Percentiles rank a stretch among this genome's conserved stretches.
These are phyloP conservation scores for Prunella vulgaris DNA, from an alignment of 257 asterid genomes.

Conservation along the genomic window DNA sequence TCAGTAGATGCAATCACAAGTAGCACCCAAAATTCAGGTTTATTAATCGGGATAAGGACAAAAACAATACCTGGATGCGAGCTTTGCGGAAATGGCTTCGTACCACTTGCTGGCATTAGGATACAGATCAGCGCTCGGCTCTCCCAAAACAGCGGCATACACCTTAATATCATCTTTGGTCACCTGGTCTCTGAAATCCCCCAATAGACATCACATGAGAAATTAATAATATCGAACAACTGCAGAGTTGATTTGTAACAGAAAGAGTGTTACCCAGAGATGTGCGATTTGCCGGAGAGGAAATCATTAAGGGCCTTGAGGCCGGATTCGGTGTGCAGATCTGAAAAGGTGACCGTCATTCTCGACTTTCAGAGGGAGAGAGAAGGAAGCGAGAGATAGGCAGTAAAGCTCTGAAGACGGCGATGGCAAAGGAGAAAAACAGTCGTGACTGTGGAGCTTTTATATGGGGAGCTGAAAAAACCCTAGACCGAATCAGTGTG, in stretches of 20 bases:
- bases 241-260: not conserved
- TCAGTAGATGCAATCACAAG: not conserved
- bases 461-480: conserved; percentile 31
- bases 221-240: not conserved
- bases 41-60: not conserved
- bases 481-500: conserved; percentile 36
- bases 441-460: conserved; percentile 15
- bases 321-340: conserved; percentile 82
- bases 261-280: conserved; percentile 51
- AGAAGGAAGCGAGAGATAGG: conserved; percentile 2
- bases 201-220: not conserved
- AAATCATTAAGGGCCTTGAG: conserved; percentile 58
- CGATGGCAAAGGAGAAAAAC: not conserved
- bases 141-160: conserved; percentile 46
- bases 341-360: conserved; percentile 78
- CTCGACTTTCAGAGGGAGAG: not conserved
- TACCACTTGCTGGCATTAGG: conserved; percentile 83
- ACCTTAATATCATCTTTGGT: conserved; percentile 80
- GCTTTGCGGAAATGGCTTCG: conserved; percentile 48
- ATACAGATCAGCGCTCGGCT: conserved; percentile 64
- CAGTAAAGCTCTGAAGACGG: conserved; percentile 13
- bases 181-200: conserved; percentile 44
- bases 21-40: not conserved
- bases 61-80: conserved; percentile 53
- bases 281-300: conserved; percentile 68